Percentiles rank a stretch among this genome's conserved stretches.
Conservation (phyloP, 345 rosid species). For the Moricandia arvensis region DNA sequence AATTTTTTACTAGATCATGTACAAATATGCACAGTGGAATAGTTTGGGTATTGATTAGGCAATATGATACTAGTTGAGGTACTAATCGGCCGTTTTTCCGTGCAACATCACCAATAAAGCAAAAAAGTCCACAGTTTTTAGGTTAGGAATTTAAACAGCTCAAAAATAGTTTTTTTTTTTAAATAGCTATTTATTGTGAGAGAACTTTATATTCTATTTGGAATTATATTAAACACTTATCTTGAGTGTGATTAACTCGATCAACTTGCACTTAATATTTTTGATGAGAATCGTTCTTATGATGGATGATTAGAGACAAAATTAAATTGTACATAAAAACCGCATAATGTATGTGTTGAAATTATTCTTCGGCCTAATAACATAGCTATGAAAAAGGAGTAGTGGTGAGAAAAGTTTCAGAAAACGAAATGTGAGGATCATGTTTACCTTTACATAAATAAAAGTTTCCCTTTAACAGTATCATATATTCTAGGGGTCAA, state of each 20-base stretch:
- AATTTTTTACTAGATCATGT: too few species aligned
- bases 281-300: conserved; percentile 15
- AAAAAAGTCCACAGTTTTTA: not conserved
- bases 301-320: not conserved
- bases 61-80: not conserved
- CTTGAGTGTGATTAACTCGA: not conserved
- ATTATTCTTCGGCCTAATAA: conserved; percentile 3
- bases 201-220: not conserved
- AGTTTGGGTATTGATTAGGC: too few species aligned
- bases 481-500: too few species aligned
- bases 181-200: not conserved
- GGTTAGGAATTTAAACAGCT: not conserved
- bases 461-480: not conserved
- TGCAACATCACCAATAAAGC: not conserved
- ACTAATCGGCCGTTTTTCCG: not conserved
- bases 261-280: not conserved
- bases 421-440: conserved; percentile 26
- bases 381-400: not conserved
- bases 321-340: not conserved
- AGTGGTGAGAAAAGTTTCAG: conserved; percentile 13
- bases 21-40: too few species aligned
- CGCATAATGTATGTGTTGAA: conserved; percentile 3
- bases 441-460: not conserved
- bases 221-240: not conserved
- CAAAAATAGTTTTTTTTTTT: not conserved